phyloP scores from a whole-genome alignment of 495 filamentous ascomycete species.

The Stereocaulon alpinum region DNA sequence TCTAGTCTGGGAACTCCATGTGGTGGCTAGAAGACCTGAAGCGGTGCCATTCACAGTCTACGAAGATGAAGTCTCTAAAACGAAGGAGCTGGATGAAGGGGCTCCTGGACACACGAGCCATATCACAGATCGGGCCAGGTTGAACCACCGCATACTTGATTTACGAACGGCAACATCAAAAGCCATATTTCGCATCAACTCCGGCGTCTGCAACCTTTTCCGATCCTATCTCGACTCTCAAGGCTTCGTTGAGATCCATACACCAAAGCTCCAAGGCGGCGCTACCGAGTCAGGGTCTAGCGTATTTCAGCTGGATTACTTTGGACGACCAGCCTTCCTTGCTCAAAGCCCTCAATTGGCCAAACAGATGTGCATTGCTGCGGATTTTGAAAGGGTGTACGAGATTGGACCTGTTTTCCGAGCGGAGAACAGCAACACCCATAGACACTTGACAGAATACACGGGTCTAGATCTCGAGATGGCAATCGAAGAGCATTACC shows the following conservation, averaged over 20 bases:
- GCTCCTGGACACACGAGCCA: constrained; percentile 34
- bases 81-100: constrained; percentile 31
- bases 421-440: constrained; percentile 90
- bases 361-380: constrained; percentile 88
- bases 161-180: constrained; percentile 77
- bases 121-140: constrained; percentile 60
- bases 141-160: constrained; percentile 78
- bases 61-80: constrained; percentile 45
- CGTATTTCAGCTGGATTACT: constrained; percentile 83
- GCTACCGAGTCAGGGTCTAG: constrained; percentile 87
- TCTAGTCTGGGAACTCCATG: constrained; percentile 39
- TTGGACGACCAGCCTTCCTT: constrained; percentile 68
- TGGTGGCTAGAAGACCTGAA: constrained; percentile 46
- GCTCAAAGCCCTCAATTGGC: constrained; percentile 90
- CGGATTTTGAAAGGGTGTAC: constrained; percentile 79
- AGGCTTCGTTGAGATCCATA: constrained; percentile 81
- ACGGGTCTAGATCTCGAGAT: constrained; percentile 94
- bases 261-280: constrained; percentile 76
- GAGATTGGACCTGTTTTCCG: constrained; percentile 84
- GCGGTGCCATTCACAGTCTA: constrained; percentile 53
- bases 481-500: constrained; percentile 84
- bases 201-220: constrained; percentile 71
- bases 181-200: constrained; percentile 69
- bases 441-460: constrained; percentile 91
- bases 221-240: constrained; percentile 57